Conservation (phyloP, 306 rosid genomes). For the Trifolium fragiferum region DNA sequence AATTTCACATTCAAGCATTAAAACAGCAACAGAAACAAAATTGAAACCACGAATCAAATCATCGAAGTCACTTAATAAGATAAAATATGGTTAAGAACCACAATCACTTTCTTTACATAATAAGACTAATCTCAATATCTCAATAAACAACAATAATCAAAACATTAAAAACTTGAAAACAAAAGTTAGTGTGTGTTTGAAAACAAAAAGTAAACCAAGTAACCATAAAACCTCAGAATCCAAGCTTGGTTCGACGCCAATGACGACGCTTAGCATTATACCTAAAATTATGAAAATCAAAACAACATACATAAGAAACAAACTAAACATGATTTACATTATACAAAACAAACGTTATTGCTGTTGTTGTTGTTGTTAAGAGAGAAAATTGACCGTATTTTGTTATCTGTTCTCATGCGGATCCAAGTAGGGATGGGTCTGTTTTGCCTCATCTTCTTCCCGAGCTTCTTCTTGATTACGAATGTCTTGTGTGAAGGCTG, state of each 20-base stretch:
- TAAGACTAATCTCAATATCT: neutral
- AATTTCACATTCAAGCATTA: too few relatives aligned
- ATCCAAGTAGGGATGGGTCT: constrained; percentile 95
- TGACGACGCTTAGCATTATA: constrained; percentile 83
- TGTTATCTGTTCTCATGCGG: constrained; percentile 89
- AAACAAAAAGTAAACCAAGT: neutral
- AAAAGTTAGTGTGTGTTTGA: neutral
- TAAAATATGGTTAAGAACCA: neutral
- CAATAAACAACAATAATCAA: neutral
- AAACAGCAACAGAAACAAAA: neutral
- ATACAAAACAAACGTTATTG: too few relatives aligned
- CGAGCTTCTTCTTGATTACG: constrained; percentile 87
- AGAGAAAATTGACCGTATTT: constrained; percentile 56
- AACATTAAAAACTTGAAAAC: neutral
- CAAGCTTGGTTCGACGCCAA: constrained; percentile 94
- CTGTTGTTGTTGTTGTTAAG: too few relatives aligned
- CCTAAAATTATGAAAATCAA: too few relatives aligned
- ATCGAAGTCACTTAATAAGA: neutral
- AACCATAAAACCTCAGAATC: constrained; percentile 53
- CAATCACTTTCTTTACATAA: neutral
- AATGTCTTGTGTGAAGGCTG: constrained; percentile 97
- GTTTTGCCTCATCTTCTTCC: constrained; percentile 95
- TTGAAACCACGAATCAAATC: neutral
- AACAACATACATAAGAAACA: too few relatives aligned
- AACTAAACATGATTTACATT: too few relatives aligned